Evolutionary conservation across 2,329 filamentous ascomycete genomes (phyloP).

Genomic region (Talaromyces islandicus): DNA sequence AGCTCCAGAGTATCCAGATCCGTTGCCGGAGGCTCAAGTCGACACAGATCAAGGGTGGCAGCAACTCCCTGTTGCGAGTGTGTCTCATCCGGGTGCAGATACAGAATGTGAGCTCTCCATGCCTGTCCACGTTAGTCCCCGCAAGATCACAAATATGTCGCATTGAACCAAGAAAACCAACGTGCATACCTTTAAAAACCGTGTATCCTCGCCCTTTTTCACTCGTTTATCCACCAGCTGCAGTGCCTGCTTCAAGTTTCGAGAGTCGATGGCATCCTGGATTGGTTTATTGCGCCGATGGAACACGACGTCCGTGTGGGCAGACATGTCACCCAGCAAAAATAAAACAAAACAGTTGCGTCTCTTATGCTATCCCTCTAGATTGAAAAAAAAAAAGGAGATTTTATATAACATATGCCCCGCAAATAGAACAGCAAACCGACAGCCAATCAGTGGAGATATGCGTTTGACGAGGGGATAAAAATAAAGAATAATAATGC

Average conservation of each 20-base stretch:
- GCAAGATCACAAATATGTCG: background rate
- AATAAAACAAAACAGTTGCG: background rate
- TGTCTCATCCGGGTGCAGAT: conserved; percentile 34
- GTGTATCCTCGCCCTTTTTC: conserved; percentile 49
- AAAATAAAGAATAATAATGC: background rate
- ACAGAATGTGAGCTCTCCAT: conserved; percentile 39
- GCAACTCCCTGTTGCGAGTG: conserved; percentile 38
- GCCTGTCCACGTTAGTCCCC: conserved; percentile 21
- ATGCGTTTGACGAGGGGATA: background rate
- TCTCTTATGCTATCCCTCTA: background rate
- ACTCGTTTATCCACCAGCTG: conserved; percentile 47
- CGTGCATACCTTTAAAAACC: conserved; percentile 31
- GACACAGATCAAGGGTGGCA: conserved; percentile 39
- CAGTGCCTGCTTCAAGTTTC: conserved; percentile 45
- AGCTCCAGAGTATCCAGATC: conserved; percentile 41
- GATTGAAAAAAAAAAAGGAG: background rate
- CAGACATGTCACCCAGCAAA: conserved; percentile 21
- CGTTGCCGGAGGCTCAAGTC: conserved; percentile 35
- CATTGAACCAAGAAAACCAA: background rate
- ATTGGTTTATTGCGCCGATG: conserved; percentile 44
- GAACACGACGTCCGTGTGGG: conserved; percentile 34
- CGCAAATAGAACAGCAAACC: too few species aligned
- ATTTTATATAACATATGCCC: background rate
- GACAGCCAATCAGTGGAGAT: background rate
- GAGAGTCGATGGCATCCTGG: conserved; percentile 43